Conservation (phyloP, 2,329 filamentous ascomycete genomes). For the Kalmusia sp. region DNA sequence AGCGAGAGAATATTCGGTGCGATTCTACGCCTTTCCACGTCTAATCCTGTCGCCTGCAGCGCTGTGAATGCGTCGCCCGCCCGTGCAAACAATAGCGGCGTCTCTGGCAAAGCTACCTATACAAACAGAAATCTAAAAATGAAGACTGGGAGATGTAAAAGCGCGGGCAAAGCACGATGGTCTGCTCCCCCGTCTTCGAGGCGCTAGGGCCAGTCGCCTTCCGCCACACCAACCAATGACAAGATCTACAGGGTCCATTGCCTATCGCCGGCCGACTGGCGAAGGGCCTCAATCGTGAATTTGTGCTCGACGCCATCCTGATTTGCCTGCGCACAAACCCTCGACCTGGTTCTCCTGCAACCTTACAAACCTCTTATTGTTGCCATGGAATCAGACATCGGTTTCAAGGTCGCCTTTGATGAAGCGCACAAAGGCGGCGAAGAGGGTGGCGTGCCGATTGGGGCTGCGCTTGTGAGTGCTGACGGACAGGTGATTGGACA, state of each 20-base stretch:
- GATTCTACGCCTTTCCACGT: constrained; percentile 44
- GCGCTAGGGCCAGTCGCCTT: background rate
- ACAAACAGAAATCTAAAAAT: background rate
- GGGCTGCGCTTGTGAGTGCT: constrained; percentile 68
- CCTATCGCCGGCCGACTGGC: constrained; percentile 7
- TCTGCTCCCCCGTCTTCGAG: background rate
- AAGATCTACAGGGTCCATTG: constrained; percentile 1
- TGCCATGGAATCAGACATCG: constrained; percentile 43
- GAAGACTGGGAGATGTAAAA: background rate
- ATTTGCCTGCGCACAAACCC: background rate
- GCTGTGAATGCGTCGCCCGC: constrained; percentile 16
- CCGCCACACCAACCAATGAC: background rate
- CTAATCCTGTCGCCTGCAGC: constrained; percentile 35
- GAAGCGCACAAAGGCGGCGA: constrained; percentile 62
- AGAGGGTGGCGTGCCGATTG: constrained; percentile 67
- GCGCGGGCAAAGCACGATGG: background rate
- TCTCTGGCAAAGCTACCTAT: background rate
- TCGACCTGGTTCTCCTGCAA: background rate
- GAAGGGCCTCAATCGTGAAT: background rate
- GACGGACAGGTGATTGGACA: constrained; percentile 74
- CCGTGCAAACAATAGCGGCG: constrained; percentile 17
- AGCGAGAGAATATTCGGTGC: constrained; percentile 43
- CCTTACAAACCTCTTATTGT: background rate
- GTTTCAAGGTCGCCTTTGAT: constrained; percentile 65
- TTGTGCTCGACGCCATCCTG: background rate